These are phyloP conservation scores for Coemansia asiatica DNA, from an alignment of 192 early-diverging fungal genomes.

Conservation along the genomic window DNA sequence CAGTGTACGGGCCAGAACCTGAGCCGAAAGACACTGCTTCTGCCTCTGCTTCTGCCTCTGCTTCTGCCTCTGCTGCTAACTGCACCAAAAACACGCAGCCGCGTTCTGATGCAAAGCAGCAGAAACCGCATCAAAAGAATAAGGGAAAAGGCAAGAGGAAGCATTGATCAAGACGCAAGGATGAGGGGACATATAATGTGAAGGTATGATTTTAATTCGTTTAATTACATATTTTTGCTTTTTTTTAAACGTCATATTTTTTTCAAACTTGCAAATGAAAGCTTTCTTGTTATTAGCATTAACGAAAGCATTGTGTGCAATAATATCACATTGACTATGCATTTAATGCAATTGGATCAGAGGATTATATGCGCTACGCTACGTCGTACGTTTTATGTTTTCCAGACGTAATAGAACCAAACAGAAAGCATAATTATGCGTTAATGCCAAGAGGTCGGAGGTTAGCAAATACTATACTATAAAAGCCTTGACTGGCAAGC, in stretches of 20 bases:
- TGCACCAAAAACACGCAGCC: too few relatives aligned
- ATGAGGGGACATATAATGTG: not conserved
- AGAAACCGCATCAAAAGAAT: not conserved
- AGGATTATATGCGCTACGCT: not conserved
- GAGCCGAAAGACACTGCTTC: too few relatives aligned
- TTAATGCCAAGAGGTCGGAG: not conserved
- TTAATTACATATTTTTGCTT: not conserved
- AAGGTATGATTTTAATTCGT: too few relatives aligned
- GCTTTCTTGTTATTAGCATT: too few relatives aligned
- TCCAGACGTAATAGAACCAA: not conserved
- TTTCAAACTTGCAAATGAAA: not conserved
- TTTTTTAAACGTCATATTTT: not conserved
- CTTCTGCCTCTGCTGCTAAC: too few relatives aligned
- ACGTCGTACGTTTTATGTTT: not conserved
- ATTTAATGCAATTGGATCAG: not conserved
- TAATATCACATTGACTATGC: not conserved
- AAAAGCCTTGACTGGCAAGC: not conserved
- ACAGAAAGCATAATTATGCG: not conserved
- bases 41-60: not conserved
- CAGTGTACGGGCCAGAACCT: too few relatives aligned
- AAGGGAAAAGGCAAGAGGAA: not conserved
- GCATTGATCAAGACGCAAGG: not conserved
- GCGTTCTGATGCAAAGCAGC: not conserved
- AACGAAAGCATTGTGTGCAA: too few relatives aligned
- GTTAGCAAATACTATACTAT: not conserved